Percentiles rank a stretch among this genome's conserved stretches.
These are phyloP conservation scores for Lipomyces lipofer DNA, from an alignment of 805 yeast genomes.

Conservation along the genomic window DNA sequence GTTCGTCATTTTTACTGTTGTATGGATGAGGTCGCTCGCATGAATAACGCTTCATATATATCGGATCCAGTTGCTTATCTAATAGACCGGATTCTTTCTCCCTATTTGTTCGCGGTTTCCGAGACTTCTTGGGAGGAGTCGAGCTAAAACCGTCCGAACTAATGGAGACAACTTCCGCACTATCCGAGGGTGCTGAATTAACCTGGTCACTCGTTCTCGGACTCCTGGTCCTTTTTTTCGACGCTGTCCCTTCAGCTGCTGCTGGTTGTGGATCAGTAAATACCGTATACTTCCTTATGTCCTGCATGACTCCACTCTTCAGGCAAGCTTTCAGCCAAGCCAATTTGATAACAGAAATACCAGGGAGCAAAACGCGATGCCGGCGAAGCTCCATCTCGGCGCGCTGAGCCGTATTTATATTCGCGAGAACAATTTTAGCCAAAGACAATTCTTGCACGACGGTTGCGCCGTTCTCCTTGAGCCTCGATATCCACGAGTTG, in stretches of 20 bases:
- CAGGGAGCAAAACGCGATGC: constrained; percentile 3
- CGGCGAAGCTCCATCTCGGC: constrained; percentile 22
- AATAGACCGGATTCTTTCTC: too few relatives aligned
- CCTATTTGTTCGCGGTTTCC: too few relatives aligned
- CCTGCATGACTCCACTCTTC: neutral
- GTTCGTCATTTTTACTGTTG: constrained; percentile 18
- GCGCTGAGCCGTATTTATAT: constrained; percentile 11
- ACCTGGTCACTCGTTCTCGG: too few relatives aligned
- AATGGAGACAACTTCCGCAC: too few relatives aligned
- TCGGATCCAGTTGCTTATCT: constrained; percentile 7
- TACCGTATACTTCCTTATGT: constrained; percentile 1
- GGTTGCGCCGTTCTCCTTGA: constrained; percentile 6
- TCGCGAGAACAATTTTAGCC: constrained; percentile 11
- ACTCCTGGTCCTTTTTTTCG: too few relatives aligned
- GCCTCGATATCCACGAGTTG: neutral
- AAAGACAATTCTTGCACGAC: neutral
- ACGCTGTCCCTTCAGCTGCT: too few relatives aligned
- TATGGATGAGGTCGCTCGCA: constrained; percentile 29
- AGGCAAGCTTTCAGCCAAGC: constrained; percentile 13
- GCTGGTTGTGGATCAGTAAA: too few relatives aligned
- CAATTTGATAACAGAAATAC: constrained; percentile 3
- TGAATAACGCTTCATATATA: constrained; percentile 13
- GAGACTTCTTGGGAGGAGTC: too few relatives aligned
- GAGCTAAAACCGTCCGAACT: too few relatives aligned
- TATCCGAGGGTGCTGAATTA: too few relatives aligned